Base-by-base conservation (phyloP, 1,139 yeast genomes). In the Petasospora fabianii region DNA sequence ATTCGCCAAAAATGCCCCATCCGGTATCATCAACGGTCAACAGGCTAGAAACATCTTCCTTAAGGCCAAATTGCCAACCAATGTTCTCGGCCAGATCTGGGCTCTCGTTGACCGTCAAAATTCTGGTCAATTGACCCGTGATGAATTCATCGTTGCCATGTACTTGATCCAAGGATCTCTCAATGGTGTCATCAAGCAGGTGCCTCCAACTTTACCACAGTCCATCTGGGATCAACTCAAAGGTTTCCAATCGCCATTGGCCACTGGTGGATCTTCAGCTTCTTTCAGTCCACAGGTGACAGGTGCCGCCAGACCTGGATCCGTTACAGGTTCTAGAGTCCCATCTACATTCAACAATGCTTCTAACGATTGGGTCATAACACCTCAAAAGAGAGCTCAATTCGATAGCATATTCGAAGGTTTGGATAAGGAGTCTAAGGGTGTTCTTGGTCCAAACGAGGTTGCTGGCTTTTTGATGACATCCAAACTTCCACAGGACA, bases 101-200 rank as follows among this genome's bases (percentile, higher is more conserved):
- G 74, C 75, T 42, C 69, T 92, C 47, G 92, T 85, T 24, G 98
- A 94, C 59, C 75, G 79, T 44, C 75, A 77, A 41, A 80, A 80
- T 50, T 62, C 75, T 3, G 98, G 98, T 6, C 70, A 74, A 39
- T 74, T 92, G 54, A 73, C 75, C 44, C 75, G 79, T 55, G 71
- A 80, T 17, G 90, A 86, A 53, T 92, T 94, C 55, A 77, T 86
- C 27, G 75, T 92, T 52, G 97, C 98, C 8, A 92, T 94, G 98
- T 95, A 86, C 63, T 71, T 94, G 57, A 86, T 94, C 47, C 97
- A 90, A 60, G 81, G 88, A 39, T 66, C 82, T 32, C 68, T 87
- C 56, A 76, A 79, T 55, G 84, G 88, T n/a, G 55, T 76, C 6
- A 66, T 85, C 49, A 73, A 72, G 42, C 76, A 76, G 43, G 66